phyloP scores from a whole-genome alignment of 73 alveolate genomes.

The Paramecium tetraurelia region DNA sequence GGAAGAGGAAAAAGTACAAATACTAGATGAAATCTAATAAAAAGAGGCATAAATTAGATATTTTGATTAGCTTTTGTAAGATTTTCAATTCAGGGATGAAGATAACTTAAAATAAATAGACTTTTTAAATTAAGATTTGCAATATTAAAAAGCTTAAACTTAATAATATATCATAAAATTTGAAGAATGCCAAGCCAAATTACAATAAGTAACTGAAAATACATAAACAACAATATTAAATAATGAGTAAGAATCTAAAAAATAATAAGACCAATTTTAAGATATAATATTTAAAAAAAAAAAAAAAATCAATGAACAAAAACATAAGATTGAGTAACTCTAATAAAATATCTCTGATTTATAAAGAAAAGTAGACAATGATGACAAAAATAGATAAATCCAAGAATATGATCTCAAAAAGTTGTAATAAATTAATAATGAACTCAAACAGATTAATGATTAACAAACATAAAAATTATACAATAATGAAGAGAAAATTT shows the following conservation, averaged over 20 bases:
- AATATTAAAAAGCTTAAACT: background rate
- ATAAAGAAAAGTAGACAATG: background rate
- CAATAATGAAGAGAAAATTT: background rate
- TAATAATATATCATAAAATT: background rate
- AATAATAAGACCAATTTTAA: background rate
- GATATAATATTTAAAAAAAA: background rate
- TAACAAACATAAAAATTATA: background rate
- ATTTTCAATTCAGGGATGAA: background rate
- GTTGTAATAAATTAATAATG: background rate
- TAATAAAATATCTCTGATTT: background rate
- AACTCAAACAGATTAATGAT: background rate
- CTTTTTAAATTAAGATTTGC: background rate
- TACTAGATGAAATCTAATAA: background rate
- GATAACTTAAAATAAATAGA: constrained; percentile 14
- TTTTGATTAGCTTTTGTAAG: constrained; percentile 1
- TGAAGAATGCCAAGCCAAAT: background rate
- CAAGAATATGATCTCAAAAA: background rate
- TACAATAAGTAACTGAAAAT: background rate
- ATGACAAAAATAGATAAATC: background rate
- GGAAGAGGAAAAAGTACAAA: background rate
- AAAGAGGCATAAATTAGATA: constrained; percentile 4
- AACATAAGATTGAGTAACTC: background rate
- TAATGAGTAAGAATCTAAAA: background rate
- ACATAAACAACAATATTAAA: background rate
- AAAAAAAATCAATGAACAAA: background rate